Conservation (phyloP, 805 yeast species). For the Jamesozyma lodderae region DNA sequence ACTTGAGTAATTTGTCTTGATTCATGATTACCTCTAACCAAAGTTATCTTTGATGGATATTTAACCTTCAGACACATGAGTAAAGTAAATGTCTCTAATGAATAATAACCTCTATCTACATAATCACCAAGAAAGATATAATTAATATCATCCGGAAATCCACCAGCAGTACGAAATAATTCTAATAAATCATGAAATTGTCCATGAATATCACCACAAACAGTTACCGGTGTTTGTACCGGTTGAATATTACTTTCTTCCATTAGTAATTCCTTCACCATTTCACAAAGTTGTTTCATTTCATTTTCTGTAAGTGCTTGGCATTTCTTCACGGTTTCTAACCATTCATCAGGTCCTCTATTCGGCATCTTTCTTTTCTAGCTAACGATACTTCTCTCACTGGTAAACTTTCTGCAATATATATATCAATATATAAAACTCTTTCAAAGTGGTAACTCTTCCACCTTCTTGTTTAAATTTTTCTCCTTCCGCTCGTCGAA, state of each 20-base stretch:
- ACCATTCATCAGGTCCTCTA: slow-evolving; percentile 93
- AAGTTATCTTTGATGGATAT: slow-evolving; percentile 74
- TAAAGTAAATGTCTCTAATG: slow-evolving; percentile 86
- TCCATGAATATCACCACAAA: slow-evolving; percentile 96
- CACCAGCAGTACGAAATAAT: slow-evolving; percentile 84
- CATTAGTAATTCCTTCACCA: slow-evolving; percentile 89
- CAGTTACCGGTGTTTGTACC: slow-evolving; percentile 86
- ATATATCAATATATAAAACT: no score
- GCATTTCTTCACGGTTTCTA: slow-evolving; percentile 87
- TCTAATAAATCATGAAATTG: slow-evolving; percentile 93
- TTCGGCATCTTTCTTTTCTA: neutral
- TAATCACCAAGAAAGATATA: slow-evolving; percentile 91
- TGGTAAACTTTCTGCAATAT: no score
- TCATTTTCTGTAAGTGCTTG: slow-evolving; percentile 81
- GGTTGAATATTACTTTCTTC: slow-evolving; percentile 95
- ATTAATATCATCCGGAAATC: slow-evolving; percentile 74
- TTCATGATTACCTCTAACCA: slow-evolving; percentile 97
- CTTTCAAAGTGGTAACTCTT: no score
- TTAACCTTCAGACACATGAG: slow-evolving; percentile 89
- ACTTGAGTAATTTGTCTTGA: slow-evolving; percentile 97
- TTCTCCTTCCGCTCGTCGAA: no score
- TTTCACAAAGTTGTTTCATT: slow-evolving; percentile 93
- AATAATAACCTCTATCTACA: slow-evolving; percentile 96
- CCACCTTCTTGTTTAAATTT: no score
- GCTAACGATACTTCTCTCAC: no score